Base-by-base conservation (phyloP, 2,329 filamentous ascomycete species). In the Neopestalotiopsis rosae region DNA sequence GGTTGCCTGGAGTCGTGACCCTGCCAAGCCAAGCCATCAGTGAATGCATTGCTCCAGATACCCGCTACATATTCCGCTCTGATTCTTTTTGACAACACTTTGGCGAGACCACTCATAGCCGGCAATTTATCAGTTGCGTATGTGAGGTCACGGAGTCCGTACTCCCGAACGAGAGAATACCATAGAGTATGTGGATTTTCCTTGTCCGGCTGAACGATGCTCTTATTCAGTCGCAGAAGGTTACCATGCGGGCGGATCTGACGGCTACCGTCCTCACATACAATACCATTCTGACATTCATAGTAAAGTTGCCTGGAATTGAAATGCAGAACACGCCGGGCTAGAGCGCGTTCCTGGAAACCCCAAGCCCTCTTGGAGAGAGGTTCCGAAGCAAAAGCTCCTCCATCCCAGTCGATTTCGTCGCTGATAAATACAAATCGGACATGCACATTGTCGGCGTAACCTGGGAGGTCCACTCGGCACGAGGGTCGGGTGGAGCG, bases 31-130 rank as follows among this genome's bases (percentile, higher is more conserved):
- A 73, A 24, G 28, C 70, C 69, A 2, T 69, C 67, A 17, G 71
- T 61, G 17, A 72, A 10, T 2, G 20, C 68, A 30, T 69, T 49
- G 69, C 66, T 69, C 71, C 72, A 72, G 13, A 72, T 38, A 9
- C 72, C 71, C 12, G 71, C 69, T 9, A 73, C 65, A 42, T 73
- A 73, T 12, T 71, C 9, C 7, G 65, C 68, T 12, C 56, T 24
- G 3, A 71, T 32, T 24, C 32, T 68, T 24, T 20, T 32, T n/a
- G 67, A 64, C 24, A 72, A 61, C 7, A 72, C 5, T 10, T 38
- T 69, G 17, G 72, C 72, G 1, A 72, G 64, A 9, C 72, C 72
- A 61, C 69, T 69, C 63, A 71, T 62, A 10, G 71, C 71, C 12
- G 72, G 72, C 4, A 74, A 40, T 32, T 63, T 72, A 45, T 74